Conservation (phyloP, 1,284 basidiomycete species). For the Microbotryum saponariae region DNA sequence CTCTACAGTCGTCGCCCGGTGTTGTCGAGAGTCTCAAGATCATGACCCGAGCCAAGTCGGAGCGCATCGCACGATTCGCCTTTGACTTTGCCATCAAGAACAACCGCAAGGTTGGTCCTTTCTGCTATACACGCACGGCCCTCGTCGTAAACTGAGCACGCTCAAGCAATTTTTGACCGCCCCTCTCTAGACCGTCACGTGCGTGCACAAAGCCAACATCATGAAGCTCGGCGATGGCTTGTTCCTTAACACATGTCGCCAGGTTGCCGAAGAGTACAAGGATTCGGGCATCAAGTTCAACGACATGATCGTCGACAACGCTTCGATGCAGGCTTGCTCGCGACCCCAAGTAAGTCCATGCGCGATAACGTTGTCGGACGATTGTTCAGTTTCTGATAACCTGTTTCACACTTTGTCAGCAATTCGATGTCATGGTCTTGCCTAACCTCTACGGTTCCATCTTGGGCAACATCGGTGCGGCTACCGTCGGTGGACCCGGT, state of each 20-base stretch:
- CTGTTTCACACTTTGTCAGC: slow-evolving; percentile 74
- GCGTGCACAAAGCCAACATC: slow-evolving; percentile 99
- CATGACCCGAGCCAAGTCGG: slow-evolving; percentile 88
- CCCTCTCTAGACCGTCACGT: slow-evolving; percentile 86
- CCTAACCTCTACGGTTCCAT: slow-evolving; percentile 84
- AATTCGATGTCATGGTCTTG: slow-evolving; percentile 99
- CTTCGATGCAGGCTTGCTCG: slow-evolving; percentile 33
- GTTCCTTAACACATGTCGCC: slow-evolving; percentile 97
- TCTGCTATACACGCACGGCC: not conserved
- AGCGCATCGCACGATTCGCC: slow-evolving; percentile 93
- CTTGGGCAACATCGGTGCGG: slow-evolving; percentile 96
- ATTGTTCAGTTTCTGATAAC: too few relatives aligned
- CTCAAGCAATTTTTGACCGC: not conserved
- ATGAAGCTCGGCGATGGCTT: slow-evolving; percentile 99
- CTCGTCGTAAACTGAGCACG: not conserved
- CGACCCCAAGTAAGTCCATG: slow-evolving; percentile 8
- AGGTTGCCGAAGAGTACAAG: slow-evolving; percentile 88
- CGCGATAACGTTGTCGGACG: not conserved
- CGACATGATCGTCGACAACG: slow-evolving; percentile 71
- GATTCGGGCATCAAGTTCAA: slow-evolving; percentile 84
- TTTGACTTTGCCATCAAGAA: slow-evolving; percentile 99
- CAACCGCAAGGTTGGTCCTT: slow-evolving; percentile 68
- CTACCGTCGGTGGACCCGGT: slow-evolving; percentile 94
- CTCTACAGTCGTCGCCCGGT: slow-evolving; percentile 71
- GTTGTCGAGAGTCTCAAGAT: slow-evolving; percentile 99